These are phyloP conservation scores for Rhizopus microsporus DNA, from an alignment of 371 early-diverging fungal genomes.

Conservation along the genomic window DNA sequence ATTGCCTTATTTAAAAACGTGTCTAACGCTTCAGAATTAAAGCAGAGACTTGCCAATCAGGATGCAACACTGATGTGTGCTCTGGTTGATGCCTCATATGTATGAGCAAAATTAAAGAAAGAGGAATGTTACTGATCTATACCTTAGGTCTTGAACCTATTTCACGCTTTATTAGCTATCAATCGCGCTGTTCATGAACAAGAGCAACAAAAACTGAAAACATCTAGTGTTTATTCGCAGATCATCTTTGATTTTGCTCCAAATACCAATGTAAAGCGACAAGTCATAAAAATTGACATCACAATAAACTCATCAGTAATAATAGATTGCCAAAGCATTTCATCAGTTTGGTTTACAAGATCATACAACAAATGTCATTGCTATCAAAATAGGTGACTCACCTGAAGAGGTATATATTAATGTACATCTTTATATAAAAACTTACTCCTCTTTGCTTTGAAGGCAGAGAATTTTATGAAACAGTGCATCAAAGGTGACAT, in stretches of 20 bases:
- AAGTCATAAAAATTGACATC: not conserved
- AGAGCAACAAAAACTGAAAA: conserved; percentile 47
- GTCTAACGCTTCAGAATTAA: conserved; percentile 51
- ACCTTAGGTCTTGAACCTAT: conserved; percentile 48
- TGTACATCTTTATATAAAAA: not conserved
- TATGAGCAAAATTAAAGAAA: conserved; percentile 13
- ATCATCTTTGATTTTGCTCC: conserved; percentile 60
- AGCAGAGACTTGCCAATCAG: conserved; percentile 48
- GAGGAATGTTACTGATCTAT: not conserved
- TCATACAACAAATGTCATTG: conserved; percentile 46
- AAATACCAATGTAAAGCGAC: conserved; percentile 46
- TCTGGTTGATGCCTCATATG: conserved; percentile 55
- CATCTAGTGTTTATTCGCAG: conserved; percentile 58
- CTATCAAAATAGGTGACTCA: conserved; percentile 51
- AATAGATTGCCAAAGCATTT: conserved; percentile 56
- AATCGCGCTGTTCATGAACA: conserved; percentile 57
- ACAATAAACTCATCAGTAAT: not conserved
- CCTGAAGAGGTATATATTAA: conserved; percentile 36
- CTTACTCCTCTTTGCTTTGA: not conserved
- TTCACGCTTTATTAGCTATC: conserved; percentile 51
- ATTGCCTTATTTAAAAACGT: conserved; percentile 55
- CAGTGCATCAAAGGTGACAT: conserved; percentile 42
- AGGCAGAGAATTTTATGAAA: conserved; percentile 40
- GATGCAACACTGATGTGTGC: conserved; percentile 51
- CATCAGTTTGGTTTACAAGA: conserved; percentile 56